These are phyloP conservation scores for Diddensiella santjacobensis DNA, from an alignment of 805 yeast genomes.

Conservation along the genomic window DNA sequence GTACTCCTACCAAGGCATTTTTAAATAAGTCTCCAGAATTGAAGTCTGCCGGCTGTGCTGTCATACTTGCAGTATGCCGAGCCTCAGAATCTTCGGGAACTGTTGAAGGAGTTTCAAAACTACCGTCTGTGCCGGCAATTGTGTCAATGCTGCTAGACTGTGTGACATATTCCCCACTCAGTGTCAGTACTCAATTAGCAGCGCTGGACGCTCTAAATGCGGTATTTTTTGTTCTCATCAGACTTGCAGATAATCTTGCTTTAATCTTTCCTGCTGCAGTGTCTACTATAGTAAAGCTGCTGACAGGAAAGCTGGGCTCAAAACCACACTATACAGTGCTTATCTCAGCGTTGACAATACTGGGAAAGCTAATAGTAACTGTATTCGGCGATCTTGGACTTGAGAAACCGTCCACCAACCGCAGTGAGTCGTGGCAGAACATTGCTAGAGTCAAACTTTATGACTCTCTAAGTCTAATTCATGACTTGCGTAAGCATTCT, in stretches of 20 bases:
- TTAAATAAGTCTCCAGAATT: slow-evolving; percentile 21
- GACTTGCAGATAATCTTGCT: slow-evolving; percentile 25
- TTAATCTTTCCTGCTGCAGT: slow-evolving; percentile 33
- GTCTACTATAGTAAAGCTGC: slow-evolving; percentile 27
- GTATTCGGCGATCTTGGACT: slow-evolving; percentile 22
- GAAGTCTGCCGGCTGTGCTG: slow-evolving; percentile 27
- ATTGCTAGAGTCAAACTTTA: slow-evolving; percentile 50
- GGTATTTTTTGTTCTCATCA: slow-evolving; percentile 13
- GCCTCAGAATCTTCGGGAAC: slow-evolving; percentile 18
- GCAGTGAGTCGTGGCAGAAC: slow-evolving; percentile 53
- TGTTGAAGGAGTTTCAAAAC: slow-evolving; percentile 12
- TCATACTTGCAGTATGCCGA: slow-evolving; percentile 22
- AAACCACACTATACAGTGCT: slow-evolving; percentile 24
- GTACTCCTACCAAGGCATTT: slow-evolving; percentile 15
- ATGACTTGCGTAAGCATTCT: slow-evolving; percentile 29
- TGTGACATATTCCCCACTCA: slow-evolving; percentile 19
- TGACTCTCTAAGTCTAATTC: slow-evolving; percentile 41
- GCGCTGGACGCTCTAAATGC: slow-evolving; percentile 20
- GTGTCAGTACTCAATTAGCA: slow-evolving; percentile 21
- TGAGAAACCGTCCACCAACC: slow-evolving; percentile 20
- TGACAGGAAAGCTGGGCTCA: slow-evolving; percentile 22
- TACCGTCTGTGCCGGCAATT: slow-evolving; percentile 26
- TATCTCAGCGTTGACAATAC: slow-evolving; percentile 17
- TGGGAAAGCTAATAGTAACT: slow-evolving; percentile 16
- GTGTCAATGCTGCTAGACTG: slow-evolving; percentile 24